Evolutionary conservation across 2,329 filamentous ascomycete genomes (phyloP).

Genomic region (Stenocarpella maydis): DNA sequence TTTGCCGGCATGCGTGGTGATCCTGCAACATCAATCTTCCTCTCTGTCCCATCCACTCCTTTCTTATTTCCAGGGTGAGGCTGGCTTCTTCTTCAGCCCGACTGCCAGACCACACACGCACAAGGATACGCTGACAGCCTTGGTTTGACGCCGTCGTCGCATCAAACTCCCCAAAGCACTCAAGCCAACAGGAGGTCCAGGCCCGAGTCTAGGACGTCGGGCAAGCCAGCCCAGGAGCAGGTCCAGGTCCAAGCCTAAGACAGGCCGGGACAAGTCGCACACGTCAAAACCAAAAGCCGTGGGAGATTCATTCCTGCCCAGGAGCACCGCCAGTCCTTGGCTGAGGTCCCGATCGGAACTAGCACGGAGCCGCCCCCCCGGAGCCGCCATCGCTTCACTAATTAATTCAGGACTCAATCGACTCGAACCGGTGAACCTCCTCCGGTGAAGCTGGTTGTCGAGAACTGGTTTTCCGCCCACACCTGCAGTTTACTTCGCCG

Average conservation of each 20-base stretch:
- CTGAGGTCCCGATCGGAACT: conserved; percentile 21
- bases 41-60: conserved; percentile 1
- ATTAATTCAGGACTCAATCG: conserved; percentile 26
- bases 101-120: background rate
- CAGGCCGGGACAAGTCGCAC: background rate
- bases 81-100: background rate
- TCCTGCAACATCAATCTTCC: conserved; percentile 16
- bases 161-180: conserved; percentile 20
- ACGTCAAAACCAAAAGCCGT: background rate
- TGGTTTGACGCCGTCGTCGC: background rate
- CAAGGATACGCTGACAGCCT: no score
- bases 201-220: background rate
- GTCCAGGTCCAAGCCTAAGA: background rate
- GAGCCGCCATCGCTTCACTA: conserved; percentile 22
- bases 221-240: background rate
- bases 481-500: conserved; percentile 10
- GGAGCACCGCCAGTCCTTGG: background rate
- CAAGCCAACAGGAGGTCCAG: background rate
- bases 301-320: conserved; percentile 3
- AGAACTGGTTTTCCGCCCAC: conserved; percentile 23
- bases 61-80: conserved; percentile 4
- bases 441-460: conserved; percentile 16
- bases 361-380: conserved; percentile 19
- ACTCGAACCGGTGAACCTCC: conserved; percentile 11
- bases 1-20: background rate